A percentile compares a stretch with the other conserved stretches of the same genome.
These are phyloP conservation scores for Gaeumannomyces tritici DNA, from an alignment of 2,329 filamentous ascomycete species.

Conservation along the genomic window DNA sequence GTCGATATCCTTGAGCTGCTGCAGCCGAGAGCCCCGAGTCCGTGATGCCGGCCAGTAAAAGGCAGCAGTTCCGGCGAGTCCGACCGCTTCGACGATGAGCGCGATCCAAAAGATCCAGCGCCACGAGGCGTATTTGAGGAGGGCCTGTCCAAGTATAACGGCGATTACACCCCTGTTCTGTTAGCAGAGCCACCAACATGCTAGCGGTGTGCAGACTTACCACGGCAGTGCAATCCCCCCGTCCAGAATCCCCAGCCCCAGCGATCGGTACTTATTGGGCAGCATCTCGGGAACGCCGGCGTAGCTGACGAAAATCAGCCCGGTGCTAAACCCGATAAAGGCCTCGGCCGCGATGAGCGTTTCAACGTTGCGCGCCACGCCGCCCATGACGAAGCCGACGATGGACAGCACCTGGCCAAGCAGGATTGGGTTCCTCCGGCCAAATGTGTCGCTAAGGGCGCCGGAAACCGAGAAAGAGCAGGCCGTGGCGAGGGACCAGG, in stretches of 20 bases:
- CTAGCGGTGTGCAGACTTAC: neutral
- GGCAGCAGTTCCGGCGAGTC: constrained; percentile 13
- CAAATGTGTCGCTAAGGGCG: constrained; percentile 13
- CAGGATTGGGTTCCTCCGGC: constrained; percentile 11
- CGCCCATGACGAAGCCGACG: constrained; percentile 15
- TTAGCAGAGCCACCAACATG: neutral
- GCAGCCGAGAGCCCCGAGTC: constrained; percentile 16
- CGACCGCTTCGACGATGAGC: constrained; percentile 16
- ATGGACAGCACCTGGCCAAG: constrained; percentile 9
- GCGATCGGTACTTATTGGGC: constrained; percentile 22
- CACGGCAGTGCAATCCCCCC: constrained; percentile 1
- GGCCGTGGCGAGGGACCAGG: constrained; percentile 11
- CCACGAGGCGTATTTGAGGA: constrained; percentile 18
- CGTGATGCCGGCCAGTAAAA: constrained; percentile 17
- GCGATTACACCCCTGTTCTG: neutral
- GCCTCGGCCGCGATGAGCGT: constrained; percentile 18
- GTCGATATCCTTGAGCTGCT: constrained; percentile 11
- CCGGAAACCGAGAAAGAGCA: constrained; percentile 13
- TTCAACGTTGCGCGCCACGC: constrained; percentile 13
- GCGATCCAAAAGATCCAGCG: constrained; percentile 17
- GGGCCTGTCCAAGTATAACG: neutral
- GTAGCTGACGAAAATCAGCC: constrained; percentile 22
- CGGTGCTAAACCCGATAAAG: constrained; percentile 21
- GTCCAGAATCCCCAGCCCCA: constrained; percentile 2
- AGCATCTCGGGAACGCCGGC: constrained; percentile 22